A percentile compares a stretch with the other conserved stretches of the same genome.
Conservation (phyloP, 352 stramenopile species). For the Phytophthora aleatoria region DNA sequence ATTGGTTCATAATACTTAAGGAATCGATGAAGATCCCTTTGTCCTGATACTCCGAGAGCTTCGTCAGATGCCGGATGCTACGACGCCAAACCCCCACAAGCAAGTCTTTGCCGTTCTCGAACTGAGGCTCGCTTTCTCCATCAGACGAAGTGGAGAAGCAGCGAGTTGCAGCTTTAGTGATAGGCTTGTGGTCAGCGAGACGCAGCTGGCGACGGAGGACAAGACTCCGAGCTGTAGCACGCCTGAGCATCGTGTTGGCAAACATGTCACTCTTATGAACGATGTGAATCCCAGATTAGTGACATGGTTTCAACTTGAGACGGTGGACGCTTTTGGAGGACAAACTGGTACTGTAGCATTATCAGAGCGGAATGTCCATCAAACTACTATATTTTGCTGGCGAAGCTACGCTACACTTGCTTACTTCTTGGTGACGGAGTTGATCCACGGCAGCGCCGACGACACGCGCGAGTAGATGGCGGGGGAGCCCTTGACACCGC, state of each 20-base stretch:
- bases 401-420: not conserved
- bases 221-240: not conserved
- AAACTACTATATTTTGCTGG: too few relatives aligned
- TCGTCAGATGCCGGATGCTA: conserved; percentile 19
- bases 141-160: conserved; percentile 15
- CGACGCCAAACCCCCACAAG: conserved; percentile 26
- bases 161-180: not conserved
- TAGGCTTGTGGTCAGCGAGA: not conserved
- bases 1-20: conserved; percentile 6
- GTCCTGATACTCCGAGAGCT: conserved; percentile 43
- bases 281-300: too few relatives aligned
- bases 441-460: conserved; percentile 27
- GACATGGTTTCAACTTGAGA: too few relatives aligned
- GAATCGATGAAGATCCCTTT: conserved; percentile 29
- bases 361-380: too few relatives aligned
- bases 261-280: too few relatives aligned
- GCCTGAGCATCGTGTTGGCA: not conserved
- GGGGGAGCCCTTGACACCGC: conserved; percentile 27
- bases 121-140: conserved; percentile 1
- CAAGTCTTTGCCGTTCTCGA: conserved; percentile 28
- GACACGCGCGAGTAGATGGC: conserved; percentile 33
- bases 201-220: not conserved
- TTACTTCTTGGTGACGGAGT: conserved; percentile 18
- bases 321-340: too few relatives aligned
- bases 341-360: too few relatives aligned